Evolutionary conservation across 192 early-diverging fungal species (phyloP), one percentile per base, ranked within the genome.

Genomic region (Coemansia reversa): DNA sequence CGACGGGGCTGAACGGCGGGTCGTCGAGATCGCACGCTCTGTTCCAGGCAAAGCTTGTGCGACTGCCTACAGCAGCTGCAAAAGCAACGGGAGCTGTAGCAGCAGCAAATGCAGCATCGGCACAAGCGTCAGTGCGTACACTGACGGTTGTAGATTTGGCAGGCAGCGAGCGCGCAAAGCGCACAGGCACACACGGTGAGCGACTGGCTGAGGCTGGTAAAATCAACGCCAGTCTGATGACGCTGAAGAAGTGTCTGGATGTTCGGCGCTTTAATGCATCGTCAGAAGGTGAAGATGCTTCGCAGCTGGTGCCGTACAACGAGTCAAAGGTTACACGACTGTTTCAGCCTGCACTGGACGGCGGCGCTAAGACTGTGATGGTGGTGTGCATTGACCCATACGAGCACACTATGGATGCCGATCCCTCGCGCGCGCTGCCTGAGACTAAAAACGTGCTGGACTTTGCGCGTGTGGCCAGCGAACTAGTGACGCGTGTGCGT

Each of bases 111-210:
- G 55, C 56, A 4, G 20, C 45, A 0, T 64, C 27, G 20, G 75
- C 65, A 14, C 50, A 58, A 8, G 72, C 69, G 32, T 73, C 75
- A 20, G 69, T 78, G 33, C 74, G 69, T 11, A 63, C 71, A 4
- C 28, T 91, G 56, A 85, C 86, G 0, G 79, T 91, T 12, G 85
- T 91, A 5, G 90, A 91, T 62, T 58, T 91, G 62, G 89, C 90
- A 2, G 89, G 88, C 29, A 87, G 85, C 35, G 90, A 91, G 72
- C 83, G 88, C 16, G 74, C 83, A 19, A 77, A 80, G 28, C 82
- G 78, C 39, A 87, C 86, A 11, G 62, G 69, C 3, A 83, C 67
- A 51, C 70, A 73, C 0, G 85, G 86, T n/a, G 85, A 86, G 47
- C 72, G 86, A 25, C 63, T 86, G 42, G 81, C 83, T 18, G 90